phyloP scores from a whole-genome alignment of 345 rosid genomes.

The Ceriops zippeliana region DNA sequence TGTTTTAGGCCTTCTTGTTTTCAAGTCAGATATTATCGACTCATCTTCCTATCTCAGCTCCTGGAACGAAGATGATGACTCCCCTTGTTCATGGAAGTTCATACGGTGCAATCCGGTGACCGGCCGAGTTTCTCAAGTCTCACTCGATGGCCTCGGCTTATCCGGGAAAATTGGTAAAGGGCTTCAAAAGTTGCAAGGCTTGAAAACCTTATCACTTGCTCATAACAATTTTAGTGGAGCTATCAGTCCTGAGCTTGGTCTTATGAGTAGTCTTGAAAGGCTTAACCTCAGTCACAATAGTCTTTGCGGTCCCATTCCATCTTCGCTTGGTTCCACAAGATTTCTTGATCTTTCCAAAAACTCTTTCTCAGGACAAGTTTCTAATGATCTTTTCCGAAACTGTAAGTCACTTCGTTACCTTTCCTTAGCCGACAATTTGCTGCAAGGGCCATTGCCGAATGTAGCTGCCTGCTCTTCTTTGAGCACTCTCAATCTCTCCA shows the following conservation, averaged over 20 bases:
- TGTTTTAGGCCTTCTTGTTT: slow-evolving; percentile 77
- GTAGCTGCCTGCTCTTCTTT: slow-evolving; percentile 48
- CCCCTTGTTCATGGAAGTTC: slow-evolving; percentile 87
- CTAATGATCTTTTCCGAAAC: slow-evolving; percentile 46
- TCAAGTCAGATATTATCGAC: slow-evolving; percentile 70
- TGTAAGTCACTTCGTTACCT: slow-evolving; percentile 47
- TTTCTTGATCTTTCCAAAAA: slow-evolving; percentile 76
- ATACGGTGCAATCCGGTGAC: slow-evolving; percentile 58
- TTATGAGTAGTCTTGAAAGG: slow-evolving; percentile 37
- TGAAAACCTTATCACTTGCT: slow-evolving; percentile 68
- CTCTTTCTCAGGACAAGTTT: slow-evolving; percentile 59
- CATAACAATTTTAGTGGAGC: slow-evolving; percentile 58
- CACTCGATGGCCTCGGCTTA: slow-evolving; percentile 58
- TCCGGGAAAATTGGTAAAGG: slow-evolving; percentile 81
- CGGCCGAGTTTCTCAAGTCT: slow-evolving; percentile 54
- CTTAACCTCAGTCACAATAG: slow-evolving; percentile 64
- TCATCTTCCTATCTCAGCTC: slow-evolving; percentile 54
- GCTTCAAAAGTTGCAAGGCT: slow-evolving; percentile 55
- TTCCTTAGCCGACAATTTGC: slow-evolving; percentile 56
- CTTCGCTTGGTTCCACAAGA: slow-evolving; percentile 42
- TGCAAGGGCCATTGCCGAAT: slow-evolving; percentile 63
- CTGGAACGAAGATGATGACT: slow-evolving; percentile 75
- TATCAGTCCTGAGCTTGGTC: slow-evolving; percentile 36
- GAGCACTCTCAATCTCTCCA: slow-evolving; percentile 64
- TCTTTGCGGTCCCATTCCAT: slow-evolving; percentile 59